Conservation (phyloP, 2,329 filamentous ascomycete genomes). For the Diaporthe amygdali region DNA sequence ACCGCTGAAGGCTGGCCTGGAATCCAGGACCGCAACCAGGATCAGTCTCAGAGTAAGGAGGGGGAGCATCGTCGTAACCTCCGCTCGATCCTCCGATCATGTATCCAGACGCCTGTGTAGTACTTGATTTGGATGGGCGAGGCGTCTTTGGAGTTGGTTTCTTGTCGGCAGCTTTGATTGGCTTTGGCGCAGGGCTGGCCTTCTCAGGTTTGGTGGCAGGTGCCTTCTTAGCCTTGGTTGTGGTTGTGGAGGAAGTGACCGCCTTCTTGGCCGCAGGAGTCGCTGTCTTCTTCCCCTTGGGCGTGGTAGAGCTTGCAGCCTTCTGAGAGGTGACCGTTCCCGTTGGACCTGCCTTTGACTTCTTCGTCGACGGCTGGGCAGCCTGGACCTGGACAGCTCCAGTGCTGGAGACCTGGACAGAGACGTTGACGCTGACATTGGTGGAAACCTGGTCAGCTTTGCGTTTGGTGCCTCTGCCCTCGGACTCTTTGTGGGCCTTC, state of each 20-base stretch:
- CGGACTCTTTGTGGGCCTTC: constrained; percentile 35
- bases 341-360: constrained; percentile 30
- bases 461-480: constrained; percentile 36
- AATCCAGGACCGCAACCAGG: constrained; percentile 23
- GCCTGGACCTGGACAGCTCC: constrained; percentile 22
- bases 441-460: constrained; percentile 30
- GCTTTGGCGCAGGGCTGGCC: neutral
- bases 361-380: constrained; percentile 30
- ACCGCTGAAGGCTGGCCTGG: constrained; percentile 19
- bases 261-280: neutral
- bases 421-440: constrained; percentile 35
- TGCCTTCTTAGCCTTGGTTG: neutral
- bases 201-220: constrained; percentile 1
- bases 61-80: neutral
- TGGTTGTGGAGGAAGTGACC: neutral
- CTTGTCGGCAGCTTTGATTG: constrained; percentile 24
- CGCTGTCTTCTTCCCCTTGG: neutral
- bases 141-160: constrained; percentile 11
- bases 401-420: constrained; percentile 30
- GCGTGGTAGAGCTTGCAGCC: neutral
- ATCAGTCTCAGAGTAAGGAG: constrained; percentile 26
- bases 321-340: neutral
- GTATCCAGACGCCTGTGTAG: neutral
- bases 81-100: neutral
- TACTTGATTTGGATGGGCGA: neutral